Percentiles rank a stretch among this genome's conserved stretches.
These are phyloP conservation scores for Zymoseptoria pseudotritici DNA, from an alignment of 2,329 filamentous ascomycete species.

Conservation along the genomic window DNA sequence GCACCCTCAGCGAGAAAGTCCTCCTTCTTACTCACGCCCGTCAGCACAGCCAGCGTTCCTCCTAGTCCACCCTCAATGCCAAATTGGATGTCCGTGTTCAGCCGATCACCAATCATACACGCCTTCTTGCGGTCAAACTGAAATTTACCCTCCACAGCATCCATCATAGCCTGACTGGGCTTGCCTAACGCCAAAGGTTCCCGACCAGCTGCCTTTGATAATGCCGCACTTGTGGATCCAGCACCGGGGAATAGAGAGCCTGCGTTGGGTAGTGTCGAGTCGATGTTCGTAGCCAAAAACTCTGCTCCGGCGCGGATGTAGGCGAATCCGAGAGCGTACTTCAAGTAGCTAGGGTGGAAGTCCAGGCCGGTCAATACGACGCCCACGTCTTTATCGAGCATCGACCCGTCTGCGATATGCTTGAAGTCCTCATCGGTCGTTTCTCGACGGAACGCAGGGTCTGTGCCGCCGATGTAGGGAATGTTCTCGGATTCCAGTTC, in stretches of 20 bases:
- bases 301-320: slow-evolving; percentile 75
- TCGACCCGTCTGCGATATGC: slow-evolving; percentile 61
- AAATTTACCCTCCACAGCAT: slow-evolving; percentile 94
- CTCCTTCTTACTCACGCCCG: slow-evolving; percentile 78
- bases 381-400: slow-evolving; percentile 81
- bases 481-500: slow-evolving; percentile 77
- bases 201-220: slow-evolving; percentile 56
- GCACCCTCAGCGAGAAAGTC: slow-evolving; percentile 68
- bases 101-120: slow-evolving; percentile 91
- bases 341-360: slow-evolving; percentile 92
- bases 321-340: slow-evolving; percentile 74
- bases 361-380: slow-evolving; percentile 85
- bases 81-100: slow-evolving; percentile 95
- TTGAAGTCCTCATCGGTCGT: slow-evolving; percentile 74
- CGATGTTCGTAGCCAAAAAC: slow-evolving; percentile 89
- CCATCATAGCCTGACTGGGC: slow-evolving; percentile 98
- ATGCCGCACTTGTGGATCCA: slow-evolving; percentile 69
- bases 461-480: slow-evolving; percentile 77
- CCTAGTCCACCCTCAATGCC: slow-evolving; percentile 85
- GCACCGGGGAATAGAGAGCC: slow-evolving; percentile 85
- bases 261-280: slow-evolving; percentile 78
- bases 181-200: slow-evolving; percentile 79
- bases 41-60: slow-evolving; percentile 83
- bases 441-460: slow-evolving; percentile 67
- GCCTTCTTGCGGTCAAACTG: slow-evolving; percentile 73